Evolutionary conservation across 768 basidiomycete species (phyloP), one percentile per base, ranked within the genome.

Genomic region (Tubosaeta brunneosetosa): DNA sequence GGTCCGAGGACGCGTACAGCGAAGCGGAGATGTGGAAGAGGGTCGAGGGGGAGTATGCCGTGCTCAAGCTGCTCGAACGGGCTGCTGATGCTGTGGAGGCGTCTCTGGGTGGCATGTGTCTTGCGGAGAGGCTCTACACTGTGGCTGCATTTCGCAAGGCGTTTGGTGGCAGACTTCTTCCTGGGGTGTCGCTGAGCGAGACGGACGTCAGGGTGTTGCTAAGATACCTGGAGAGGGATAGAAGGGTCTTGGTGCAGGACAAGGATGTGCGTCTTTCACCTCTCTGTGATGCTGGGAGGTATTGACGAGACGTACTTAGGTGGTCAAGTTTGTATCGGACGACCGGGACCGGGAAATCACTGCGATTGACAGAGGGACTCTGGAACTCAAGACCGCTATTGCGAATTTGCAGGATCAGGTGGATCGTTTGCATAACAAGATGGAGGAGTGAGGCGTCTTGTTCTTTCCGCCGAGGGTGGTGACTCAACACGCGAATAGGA

Each of bases 211-310:
- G 76, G 51, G 80, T 93, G 7, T 64, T 97, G 31, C 41, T 97
- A 33, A 86, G 77, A 71, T 93, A 83, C 67, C 71, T 98, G 41
- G 80, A 88, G 65, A 77, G 94, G 47, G 94, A 98, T 65, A 78
- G 76, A 61, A 73, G 71, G 14, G 75, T 78, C 0, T 56, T 95
- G 12, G 76, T 89, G 0, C 71, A 80, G 12, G 82, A 90, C 45
- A 77, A 80, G 55, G 83, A 85, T 57, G 92, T 92, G 51, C 55
- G 81, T 67, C 12, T 32, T 26, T 44, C 6, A 11, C n/a, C 17
- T 48, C 7, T 14, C 25, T 10, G 17, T 11, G 47, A 13, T 16
- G 29, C 25, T 31, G 22, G 10, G 6, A 31, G 34, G 12, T 17
- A 17, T 48, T 60, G 42, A 58, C 16, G 0, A n/a, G 22, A 4